Evolutionary conservation across 257 asterid genomes (phyloP), one percentile per base, ranked within the genome.

Genomic region (Coffea eugenioides): DNA sequence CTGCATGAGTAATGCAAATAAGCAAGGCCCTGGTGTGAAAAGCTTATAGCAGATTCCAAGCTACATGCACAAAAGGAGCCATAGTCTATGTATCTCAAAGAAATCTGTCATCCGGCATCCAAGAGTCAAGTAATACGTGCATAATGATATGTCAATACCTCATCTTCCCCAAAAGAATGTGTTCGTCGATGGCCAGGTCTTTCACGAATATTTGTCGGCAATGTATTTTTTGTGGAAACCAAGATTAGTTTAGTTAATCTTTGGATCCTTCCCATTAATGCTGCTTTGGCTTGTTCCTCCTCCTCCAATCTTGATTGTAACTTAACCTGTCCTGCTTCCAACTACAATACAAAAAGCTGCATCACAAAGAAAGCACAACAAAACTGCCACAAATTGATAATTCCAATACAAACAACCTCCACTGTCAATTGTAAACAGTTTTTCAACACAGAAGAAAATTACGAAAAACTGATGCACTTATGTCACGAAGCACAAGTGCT

Each of bases 251-350:
- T 93, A 80, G 97, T 91, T 83, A 93, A 82, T 88, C 92, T 91
- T 87, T 93, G 97, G 80, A 93, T 93, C 90, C 97, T 91, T 76
- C 97, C 95, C 94, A 93, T 86, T 77, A 93, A 84, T 69, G 97
- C 97, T 80, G 97, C 97, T 83, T 93, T 93, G 67, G 92, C 97
- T 87, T 90, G 91, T 84, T 93, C 97, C 88, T 91, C 97, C 88
- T 93, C 97, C 85, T 93, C 97, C 87, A 93, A 83, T 83, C 97
- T 88, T 59, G 97, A 93, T 79, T 87, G 97, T 89, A 93, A 83
- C 83, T 89, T 93, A 71, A 93, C 88, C 83, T 93, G 91, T 85
- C 97, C 97, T 36, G 94, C 97, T 82, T 93, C 97, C 81, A 91
- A 85, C 97, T 93, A 90, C 85, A 88, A 73, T 77, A 82, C 52